Conservation (phyloP, 2,329 filamentous ascomycete genomes). For the Aspergillus sp. region DNA sequence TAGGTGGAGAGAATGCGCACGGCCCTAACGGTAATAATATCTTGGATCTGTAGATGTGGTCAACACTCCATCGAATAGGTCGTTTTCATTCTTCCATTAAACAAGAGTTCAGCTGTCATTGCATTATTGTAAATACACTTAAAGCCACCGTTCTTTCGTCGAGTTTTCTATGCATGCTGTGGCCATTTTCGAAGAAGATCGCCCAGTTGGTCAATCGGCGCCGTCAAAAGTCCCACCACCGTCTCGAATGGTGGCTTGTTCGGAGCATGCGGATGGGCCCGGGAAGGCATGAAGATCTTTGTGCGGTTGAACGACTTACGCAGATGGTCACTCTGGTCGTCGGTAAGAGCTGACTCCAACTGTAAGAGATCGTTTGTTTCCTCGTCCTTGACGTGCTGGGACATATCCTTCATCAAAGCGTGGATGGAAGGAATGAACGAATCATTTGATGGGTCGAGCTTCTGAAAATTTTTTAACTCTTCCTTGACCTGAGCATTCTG, state of each 20-base stretch:
- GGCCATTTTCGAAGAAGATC: slow-evolving; percentile 53
- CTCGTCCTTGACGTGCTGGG: slow-evolving; percentile 50
- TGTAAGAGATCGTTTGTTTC: slow-evolving; percentile 48
- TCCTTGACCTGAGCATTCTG: slow-evolving; percentile 46
- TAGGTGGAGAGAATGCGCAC: no score
- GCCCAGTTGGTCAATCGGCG: slow-evolving; percentile 55
- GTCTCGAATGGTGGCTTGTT: slow-evolving; percentile 57
- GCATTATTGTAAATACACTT: no score
- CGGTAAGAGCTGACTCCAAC: slow-evolving; percentile 44
- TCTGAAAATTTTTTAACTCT: slow-evolving; percentile 50
- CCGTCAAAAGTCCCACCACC: slow-evolving; percentile 52
- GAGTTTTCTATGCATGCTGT: slow-evolving; percentile 2
- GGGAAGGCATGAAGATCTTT: slow-evolving; percentile 53
- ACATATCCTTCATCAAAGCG: slow-evolving; percentile 42
- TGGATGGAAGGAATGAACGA: slow-evolving; percentile 44
- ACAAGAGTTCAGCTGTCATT: no score
- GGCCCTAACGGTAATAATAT: no score
- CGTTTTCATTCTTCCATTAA: no score
- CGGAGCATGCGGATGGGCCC: slow-evolving; percentile 50
- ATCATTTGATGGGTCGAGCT: slow-evolving; percentile 35
- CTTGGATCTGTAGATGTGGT: no score
- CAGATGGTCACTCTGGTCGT: slow-evolving; percentile 32
- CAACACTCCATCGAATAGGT: no score
- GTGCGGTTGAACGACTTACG: slow-evolving; percentile 49
- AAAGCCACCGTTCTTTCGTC: no score